Evolutionary conservation across 129 eudicot species (phyloP).

Genomic region (Heracleum sosnowskyi): DNA sequence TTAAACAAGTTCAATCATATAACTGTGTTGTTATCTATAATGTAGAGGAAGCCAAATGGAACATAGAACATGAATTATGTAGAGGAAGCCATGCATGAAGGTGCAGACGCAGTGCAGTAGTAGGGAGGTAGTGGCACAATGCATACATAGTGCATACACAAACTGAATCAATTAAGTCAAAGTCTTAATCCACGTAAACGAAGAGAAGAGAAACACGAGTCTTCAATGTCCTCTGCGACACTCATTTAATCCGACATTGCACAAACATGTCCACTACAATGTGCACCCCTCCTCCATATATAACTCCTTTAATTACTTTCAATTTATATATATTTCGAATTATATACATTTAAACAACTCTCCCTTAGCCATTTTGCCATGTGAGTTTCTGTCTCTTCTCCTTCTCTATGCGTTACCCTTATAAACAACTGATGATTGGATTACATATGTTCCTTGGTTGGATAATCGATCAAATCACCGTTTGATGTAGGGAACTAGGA

Average conservation of each 20-base stretch:
- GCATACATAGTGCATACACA: neutral
- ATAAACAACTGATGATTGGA: neutral
- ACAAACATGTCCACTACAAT: slow-evolving; percentile 5
- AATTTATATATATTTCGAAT: too few species aligned
- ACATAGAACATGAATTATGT: too few species aligned
- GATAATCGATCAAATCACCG: neutral
- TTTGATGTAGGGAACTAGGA: neutral
- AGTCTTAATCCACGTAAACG: neutral
- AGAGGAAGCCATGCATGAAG: slow-evolving; percentile 1
- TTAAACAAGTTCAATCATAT: too few species aligned
- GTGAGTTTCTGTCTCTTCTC: neutral
- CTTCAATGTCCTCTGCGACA: neutral
- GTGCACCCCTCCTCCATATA: neutral
- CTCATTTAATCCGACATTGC: neutral
- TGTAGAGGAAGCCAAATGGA: too few species aligned
- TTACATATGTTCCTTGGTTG: neutral
- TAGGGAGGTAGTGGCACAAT: neutral
- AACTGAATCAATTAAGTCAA: neutral
- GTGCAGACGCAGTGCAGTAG: neutral
- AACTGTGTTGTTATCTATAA: too few species aligned
- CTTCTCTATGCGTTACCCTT: neutral
- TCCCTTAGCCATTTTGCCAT: neutral
- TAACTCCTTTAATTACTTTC: neutral
- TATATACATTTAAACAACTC: neutral
- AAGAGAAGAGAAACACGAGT: slow-evolving; percentile 5